phyloP scores from a whole-genome alignment of 805 yeast genomes.

The Saturnispora hagleri region DNA sequence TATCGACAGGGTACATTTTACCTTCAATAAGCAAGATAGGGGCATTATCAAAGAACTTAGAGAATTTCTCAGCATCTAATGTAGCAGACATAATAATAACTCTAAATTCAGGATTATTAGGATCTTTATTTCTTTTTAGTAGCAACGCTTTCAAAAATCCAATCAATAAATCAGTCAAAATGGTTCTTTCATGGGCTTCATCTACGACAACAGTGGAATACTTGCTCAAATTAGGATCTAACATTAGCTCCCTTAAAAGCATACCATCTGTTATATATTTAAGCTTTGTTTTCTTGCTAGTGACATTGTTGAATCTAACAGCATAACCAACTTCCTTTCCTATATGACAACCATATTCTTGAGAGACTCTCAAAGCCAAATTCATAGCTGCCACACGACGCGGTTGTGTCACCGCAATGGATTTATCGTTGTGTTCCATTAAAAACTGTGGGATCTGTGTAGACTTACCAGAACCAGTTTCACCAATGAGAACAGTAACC shows the following conservation, averaged over 20 bases:
- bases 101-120: constrained; percentile 35
- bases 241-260: constrained; percentile 85
- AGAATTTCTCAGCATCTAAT: constrained; percentile 93
- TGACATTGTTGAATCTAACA: constrained; percentile 79
- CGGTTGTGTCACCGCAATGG: constrained; percentile 90
- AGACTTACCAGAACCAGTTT: constrained; percentile 96
- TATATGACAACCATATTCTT: constrained; percentile 67
- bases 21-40: constrained; percentile 89
- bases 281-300: constrained; percentile 49
- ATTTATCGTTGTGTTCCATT: constrained; percentile 40
- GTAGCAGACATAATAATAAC: constrained; percentile 95
- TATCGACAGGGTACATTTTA: constrained; percentile 74
- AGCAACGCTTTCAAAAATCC: constrained; percentile 76
- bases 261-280: constrained; percentile 96
- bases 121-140: constrained; percentile 35
- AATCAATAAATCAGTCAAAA: constrained; percentile 78
- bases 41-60: constrained; percentile 66
- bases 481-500: constrained; percentile 84
- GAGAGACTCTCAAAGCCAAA: constrained; percentile 85
- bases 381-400: constrained; percentile 96
- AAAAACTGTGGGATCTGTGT: constrained; percentile 93
- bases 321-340: constrained; percentile 88
- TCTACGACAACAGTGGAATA: constrained; percentile 79
- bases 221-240: constrained; percentile 50
- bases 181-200: constrained; percentile 97